Evolutionary conservation across 805 yeast genomes (phyloP), one percentile per base, ranked within the genome.

Genomic region (Clavispora santaluciae): DNA sequence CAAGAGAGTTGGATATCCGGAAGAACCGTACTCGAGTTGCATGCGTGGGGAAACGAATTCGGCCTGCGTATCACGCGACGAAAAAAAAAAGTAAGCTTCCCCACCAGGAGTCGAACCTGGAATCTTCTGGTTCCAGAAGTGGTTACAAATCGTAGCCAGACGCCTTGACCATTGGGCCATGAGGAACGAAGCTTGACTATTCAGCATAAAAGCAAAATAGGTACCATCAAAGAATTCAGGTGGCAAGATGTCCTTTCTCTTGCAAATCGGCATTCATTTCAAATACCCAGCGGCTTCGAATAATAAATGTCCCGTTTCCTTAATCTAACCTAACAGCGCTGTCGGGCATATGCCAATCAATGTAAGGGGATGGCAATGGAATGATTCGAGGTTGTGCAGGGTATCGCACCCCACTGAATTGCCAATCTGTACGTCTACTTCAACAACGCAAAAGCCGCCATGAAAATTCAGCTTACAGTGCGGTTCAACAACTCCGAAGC

Each of bases 131-230:
- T 70, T 67, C 68, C 68, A 58, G 68, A 63, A 64, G 71, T 66
- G 69, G 68, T 58, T 64, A 63, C 69, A 56, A 60, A 67, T 72
- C 81, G 81, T 76, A 76, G 81, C 81, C 81, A 74, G 80, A 76
- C 81, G 81, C 81, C 81, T 77, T 76, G 79, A 76, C 81, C 81
- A 76, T 76, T 76, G 79, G 81, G 81, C 81, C 81, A 76, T 78
- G 81, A 76, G 81, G 81, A 76, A 76, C 72, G 72, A 67, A 66
- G 71, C 69, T 58, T 39, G 40, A n/a, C n/a, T n/a, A n/a, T n/a
- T n/a, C n/a, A n/a, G n/a, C n/a, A n/a, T 13, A 3, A 23, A 2
- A 2, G 3, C 26, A 23, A 23, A 13, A 11, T 11, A 5, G 26
- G 6, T 8, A 8, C 23, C 3, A 3, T 3, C 10, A 5, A 5